Evolutionary conservation across 345 rosid species (phyloP).

Genomic region (Sisymbrium irio): DNA sequence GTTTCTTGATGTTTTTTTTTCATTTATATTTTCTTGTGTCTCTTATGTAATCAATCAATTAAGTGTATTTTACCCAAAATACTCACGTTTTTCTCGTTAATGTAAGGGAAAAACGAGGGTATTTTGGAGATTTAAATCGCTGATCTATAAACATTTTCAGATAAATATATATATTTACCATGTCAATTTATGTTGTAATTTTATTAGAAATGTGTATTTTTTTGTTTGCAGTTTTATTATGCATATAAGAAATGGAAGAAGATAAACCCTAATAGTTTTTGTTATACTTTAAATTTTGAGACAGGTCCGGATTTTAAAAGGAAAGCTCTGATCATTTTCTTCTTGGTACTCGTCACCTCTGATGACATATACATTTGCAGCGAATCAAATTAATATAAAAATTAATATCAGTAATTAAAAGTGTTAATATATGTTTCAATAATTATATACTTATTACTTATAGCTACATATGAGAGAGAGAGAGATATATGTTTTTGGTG

Average conservation of each 20-base stretch:
- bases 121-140: slow-evolving; percentile 33
- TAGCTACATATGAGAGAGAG: not conserved
- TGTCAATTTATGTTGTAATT: not conserved
- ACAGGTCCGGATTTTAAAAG: not conserved
- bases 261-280: not conserved
- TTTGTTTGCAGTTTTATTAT: not conserved
- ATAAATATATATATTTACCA: not conserved
- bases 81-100: slow-evolving; percentile 33
- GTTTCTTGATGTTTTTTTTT: slow-evolving; percentile 3
- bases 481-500: not conserved
- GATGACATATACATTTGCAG: slow-evolving; percentile 5
- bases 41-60: slow-evolving; percentile 3
- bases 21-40: not conserved
- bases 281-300: not conserved
- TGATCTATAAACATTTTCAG: slow-evolving; percentile 13
- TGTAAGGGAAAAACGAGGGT: slow-evolving; percentile 38
- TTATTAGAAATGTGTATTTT: not conserved
- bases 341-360: slow-evolving; percentile 26
- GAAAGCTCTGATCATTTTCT: not conserved
- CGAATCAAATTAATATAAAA: slow-evolving; percentile 25
- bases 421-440: too few relatives aligned
- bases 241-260: not conserved
- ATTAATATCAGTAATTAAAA: too few relatives aligned
- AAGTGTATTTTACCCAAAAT: slow-evolving; percentile 37
- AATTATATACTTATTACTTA: not conserved